Conservation (phyloP, 169 alveolate genomes). For the Plasmodium blacklocki region DNA sequence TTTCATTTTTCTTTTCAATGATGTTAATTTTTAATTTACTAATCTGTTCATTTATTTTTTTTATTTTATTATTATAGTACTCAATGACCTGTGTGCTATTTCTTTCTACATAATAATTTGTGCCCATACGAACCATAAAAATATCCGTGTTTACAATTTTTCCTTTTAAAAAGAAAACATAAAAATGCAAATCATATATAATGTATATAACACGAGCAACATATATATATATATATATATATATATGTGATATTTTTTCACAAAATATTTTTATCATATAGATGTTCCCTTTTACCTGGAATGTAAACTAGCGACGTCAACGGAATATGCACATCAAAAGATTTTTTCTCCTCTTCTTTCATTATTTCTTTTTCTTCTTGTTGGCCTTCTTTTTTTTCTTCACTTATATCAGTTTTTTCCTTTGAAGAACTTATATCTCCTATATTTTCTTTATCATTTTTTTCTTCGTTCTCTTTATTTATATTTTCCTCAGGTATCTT, state of each 20-base stretch:
- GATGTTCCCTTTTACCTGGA: constrained; percentile 28
- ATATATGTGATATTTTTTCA: too few relatives aligned
- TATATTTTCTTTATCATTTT: constrained; percentile 5
- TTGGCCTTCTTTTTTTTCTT: neutral
- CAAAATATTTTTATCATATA: too few relatives aligned
- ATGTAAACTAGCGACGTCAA: constrained; percentile 61
- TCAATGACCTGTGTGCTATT: constrained; percentile 50
- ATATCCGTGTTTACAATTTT: constrained; percentile 67
- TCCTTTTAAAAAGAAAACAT: constrained; percentile 12
- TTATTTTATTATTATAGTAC: constrained; percentile 45
- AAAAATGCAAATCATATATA: neutral
- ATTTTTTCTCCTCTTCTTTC: constrained; percentile 5
- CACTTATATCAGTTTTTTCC: neutral
- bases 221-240: too few relatives aligned
- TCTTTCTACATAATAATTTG: constrained; percentile 71
- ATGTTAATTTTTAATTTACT: constrained; percentile 31
- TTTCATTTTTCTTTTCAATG: constrained; percentile 68
- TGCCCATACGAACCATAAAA: constrained; percentile 65
- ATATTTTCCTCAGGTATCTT: neutral
- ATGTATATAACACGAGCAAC: neutral
- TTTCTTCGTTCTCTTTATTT: neutral
- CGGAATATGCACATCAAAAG: constrained; percentile 65
- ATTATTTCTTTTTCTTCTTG: constrained; percentile 6
- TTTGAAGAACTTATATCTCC: neutral
- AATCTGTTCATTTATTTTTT: constrained; percentile 55